Conservation (phyloP, 306 rosid species). For the Cucurbita argyrosperma region DNA sequence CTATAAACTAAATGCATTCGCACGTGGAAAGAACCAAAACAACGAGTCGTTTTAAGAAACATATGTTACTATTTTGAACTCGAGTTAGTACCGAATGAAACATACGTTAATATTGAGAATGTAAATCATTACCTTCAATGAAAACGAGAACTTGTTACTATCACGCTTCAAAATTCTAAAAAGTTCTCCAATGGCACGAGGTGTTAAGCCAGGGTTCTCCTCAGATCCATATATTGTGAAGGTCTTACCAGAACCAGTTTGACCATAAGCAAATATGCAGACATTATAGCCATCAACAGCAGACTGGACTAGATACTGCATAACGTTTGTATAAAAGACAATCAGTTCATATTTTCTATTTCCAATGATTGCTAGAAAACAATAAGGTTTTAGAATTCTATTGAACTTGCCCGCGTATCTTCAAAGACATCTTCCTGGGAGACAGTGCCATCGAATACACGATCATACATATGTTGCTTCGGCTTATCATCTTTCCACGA, state of each 20-base stretch:
- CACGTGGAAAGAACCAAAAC: background rate
- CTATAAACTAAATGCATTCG: background rate
- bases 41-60: background rate
- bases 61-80: background rate
- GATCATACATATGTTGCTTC: constrained; percentile 74
- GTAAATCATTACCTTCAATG: constrained; percentile 44
- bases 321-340: background rate
- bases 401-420: constrained; percentile 77
- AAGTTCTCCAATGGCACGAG: constrained; percentile 62
- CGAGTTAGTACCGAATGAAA: background rate
- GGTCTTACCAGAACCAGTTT: constrained; percentile 93
- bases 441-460: constrained; percentile 57
- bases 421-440: constrained; percentile 76
- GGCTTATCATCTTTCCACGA: constrained; percentile 74
- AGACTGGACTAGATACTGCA: constrained; percentile 91
- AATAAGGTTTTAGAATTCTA: background rate
- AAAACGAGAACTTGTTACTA: constrained; percentile 59
- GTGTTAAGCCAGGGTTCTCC: constrained; percentile 68
- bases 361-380: background rate
- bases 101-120: background rate
- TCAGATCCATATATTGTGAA: constrained; percentile 78
- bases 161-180: constrained; percentile 58
- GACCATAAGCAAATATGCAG: constrained; percentile 91
- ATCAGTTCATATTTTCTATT: background rate
- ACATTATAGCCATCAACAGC: constrained; percentile 84